phyloP scores from a whole-genome alignment of 805 yeast genomes.

The Starmerella gropengiesseri region DNA sequence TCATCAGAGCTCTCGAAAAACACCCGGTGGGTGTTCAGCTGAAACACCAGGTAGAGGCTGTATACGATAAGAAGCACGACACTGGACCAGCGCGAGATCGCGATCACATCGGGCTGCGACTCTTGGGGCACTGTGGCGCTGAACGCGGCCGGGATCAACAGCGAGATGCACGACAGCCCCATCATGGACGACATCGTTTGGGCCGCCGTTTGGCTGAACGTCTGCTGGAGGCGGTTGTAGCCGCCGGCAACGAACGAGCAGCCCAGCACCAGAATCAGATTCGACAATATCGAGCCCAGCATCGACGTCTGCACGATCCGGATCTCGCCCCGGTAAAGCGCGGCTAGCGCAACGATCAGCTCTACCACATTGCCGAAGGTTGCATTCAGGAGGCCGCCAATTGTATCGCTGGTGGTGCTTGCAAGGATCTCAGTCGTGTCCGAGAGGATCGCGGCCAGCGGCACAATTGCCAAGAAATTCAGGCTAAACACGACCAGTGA shows the following conservation, averaged over 20 bases:
- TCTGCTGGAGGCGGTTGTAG: slow-evolving; percentile 69
- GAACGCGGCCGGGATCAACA: slow-evolving; percentile 93
- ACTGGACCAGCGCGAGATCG: slow-evolving; percentile 77
- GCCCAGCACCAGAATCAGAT: slow-evolving; percentile 82
- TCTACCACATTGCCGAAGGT: slow-evolving; percentile 98
- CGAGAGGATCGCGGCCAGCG: slow-evolving; percentile 81
- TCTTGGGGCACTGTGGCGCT: slow-evolving; percentile 45
- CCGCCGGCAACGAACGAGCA: slow-evolving; percentile 94
- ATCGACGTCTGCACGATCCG: slow-evolving; percentile 94
- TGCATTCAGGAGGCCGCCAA: slow-evolving; percentile 91
- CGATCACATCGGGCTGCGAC: slow-evolving; percentile 42
- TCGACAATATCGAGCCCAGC: slow-evolving; percentile 89
- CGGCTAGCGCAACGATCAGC: slow-evolving; percentile 85
- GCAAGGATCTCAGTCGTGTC: slow-evolving; percentile 90
- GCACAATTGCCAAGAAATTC: slow-evolving; percentile 83
- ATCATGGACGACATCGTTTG: slow-evolving; percentile 93
- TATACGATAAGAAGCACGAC: slow-evolving; percentile 68
- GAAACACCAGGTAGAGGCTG: slow-evolving; percentile 71
- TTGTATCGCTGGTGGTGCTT: slow-evolving; percentile 75
- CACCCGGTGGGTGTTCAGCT: slow-evolving; percentile 71
- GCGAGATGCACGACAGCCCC: slow-evolving; percentile 81
- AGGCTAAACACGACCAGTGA: slow-evolving; percentile 50
- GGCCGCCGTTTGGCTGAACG: slow-evolving; percentile 91
- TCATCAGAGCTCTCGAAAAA: slow-evolving; percentile 52
- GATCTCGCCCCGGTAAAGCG: slow-evolving; percentile 73